Evolutionary conservation across 2,329 filamentous ascomycete species (phyloP), one percentile per base, ranked within the genome.

Genomic region (Tolypocladium tundrense): DNA sequence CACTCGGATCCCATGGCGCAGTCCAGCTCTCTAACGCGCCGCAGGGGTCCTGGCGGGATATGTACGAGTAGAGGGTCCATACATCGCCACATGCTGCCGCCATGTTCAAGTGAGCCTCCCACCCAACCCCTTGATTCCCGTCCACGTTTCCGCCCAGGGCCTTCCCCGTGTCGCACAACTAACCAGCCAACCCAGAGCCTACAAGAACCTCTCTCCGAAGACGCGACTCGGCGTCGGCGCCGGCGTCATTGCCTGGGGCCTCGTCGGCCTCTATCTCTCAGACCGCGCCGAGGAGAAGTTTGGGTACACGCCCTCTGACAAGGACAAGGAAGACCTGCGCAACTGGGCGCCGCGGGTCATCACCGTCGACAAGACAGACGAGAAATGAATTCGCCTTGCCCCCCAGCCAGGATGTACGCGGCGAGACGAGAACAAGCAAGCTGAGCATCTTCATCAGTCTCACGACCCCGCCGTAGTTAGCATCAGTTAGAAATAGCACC

Each of bases 211-310:
- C 57, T 76, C 86, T 4, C 82, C 87, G 21, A 86, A 82, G 64
- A 87, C 88, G 31, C 88, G 88, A 58, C 74, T 90, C 48, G 74
- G 86, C 53, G 79, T 96, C 61, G 92, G 92, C 64, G 70, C 85
- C 54, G 88, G 85, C 65, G 74, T 96, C 63, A 84, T 96, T 67
- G 83, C 83, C 40, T 96, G 91, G 83, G 90, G 90, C 16, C 75
- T 78, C 45, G 75, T 84, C 45, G 92, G 90, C 19, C 79, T 94
- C n/a, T 86, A 87, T 68, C 68, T 89, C 21, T 85, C 88, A 6
- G 88, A 93, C 68, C 79, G 79, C 58, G 84, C 87, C 19, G 91
- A 93, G 73, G 81, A 88, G 68, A 84, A 80, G 48, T 80, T 92
- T 60, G 88, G 88, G 8, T 81, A 90, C 70, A 85, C 81, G 43